Conservation (phyloP, 176 grass and related monocot genomes). For the Triticum urartu region DNA sequence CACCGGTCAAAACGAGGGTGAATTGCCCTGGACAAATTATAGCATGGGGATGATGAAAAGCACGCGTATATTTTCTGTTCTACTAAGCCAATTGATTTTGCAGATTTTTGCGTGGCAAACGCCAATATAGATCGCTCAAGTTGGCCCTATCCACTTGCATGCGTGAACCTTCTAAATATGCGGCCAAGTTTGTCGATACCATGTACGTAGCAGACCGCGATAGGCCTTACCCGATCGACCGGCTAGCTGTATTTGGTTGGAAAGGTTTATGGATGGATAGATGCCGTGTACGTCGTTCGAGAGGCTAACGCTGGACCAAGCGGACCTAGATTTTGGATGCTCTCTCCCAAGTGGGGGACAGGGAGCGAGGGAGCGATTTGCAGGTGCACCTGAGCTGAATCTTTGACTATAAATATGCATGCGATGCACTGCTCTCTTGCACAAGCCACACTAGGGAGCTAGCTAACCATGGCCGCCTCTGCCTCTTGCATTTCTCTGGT, state of each 20-base stretch:
- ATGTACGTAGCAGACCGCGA: background rate
- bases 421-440: background rate
- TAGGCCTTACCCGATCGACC: background rate
- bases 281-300: background rate
- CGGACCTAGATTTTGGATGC: background rate
- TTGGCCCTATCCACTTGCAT: background rate
- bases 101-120: too few species aligned
- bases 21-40: too few species aligned
- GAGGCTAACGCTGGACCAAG: background rate
- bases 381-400: background rate
- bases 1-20: too few species aligned
- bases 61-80: too few species aligned
- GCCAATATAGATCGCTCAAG: too few species aligned
- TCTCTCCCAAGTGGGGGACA: background rate
- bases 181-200: background rate
- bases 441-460: background rate
- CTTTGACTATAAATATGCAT: conserved; percentile 39
- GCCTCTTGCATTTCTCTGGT: background rate
- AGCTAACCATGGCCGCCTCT: conserved; percentile 22
- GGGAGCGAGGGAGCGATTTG: background rate
- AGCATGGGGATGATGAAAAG: too few species aligned
- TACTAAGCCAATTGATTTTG: too few species aligned
- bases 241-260: too few species aligned
- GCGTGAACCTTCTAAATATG: background rate
- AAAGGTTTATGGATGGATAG: too few species aligned